These are phyloP conservation scores for Cucumis hystrix DNA, from an alignment of 306 rosid genomes.

Conservation along the genomic window DNA sequence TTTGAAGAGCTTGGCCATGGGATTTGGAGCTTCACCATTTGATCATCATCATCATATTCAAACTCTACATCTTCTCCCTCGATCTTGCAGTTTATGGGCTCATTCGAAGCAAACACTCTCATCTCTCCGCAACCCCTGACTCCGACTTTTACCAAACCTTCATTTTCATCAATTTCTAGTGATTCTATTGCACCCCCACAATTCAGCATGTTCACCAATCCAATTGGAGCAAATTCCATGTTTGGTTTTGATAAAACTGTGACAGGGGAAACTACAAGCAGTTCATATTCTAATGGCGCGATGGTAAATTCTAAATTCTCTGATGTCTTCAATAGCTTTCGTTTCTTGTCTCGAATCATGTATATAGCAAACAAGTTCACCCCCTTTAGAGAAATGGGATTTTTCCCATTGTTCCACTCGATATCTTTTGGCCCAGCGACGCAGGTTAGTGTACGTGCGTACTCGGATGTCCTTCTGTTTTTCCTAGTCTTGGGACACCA, in stretches of 20 bases:
- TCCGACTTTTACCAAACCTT: conserved; percentile 23
- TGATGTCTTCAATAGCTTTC: conserved; percentile 32
- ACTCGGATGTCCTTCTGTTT: conserved; percentile 35
- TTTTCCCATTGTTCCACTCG: conserved; percentile 41
- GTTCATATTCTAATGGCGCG: conserved; percentile 43
- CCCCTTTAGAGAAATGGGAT: conserved; percentile 25
- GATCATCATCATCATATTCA: conserved; percentile 24
- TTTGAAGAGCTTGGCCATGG: conserved; percentile 32
- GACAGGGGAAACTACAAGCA: conserved; percentile 39
- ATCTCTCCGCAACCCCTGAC: conserved; percentile 45
- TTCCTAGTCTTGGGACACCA: conserved; percentile 45
- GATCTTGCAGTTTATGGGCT: conserved; percentile 34
- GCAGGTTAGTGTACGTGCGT: conserved; percentile 27
- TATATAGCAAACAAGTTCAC: conserved; percentile 39
- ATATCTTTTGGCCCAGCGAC: conserved; percentile 40
- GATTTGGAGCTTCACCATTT: conserved; percentile 31
- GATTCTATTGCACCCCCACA: conserved; percentile 47
- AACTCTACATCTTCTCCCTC: conserved; percentile 33
- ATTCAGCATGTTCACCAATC: conserved; percentile 61
- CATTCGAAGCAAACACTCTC: conserved; percentile 39
- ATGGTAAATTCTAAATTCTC: conserved; percentile 38
- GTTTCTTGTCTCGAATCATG: conserved; percentile 26
- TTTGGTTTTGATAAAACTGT: conserved; percentile 7
- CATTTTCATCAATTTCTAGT: conserved; percentile 23
- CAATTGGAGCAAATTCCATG: conserved; percentile 49